Evolutionary conservation across 306 rosid species (phyloP).

Genomic region (Gleditsia sinensis): DNA sequence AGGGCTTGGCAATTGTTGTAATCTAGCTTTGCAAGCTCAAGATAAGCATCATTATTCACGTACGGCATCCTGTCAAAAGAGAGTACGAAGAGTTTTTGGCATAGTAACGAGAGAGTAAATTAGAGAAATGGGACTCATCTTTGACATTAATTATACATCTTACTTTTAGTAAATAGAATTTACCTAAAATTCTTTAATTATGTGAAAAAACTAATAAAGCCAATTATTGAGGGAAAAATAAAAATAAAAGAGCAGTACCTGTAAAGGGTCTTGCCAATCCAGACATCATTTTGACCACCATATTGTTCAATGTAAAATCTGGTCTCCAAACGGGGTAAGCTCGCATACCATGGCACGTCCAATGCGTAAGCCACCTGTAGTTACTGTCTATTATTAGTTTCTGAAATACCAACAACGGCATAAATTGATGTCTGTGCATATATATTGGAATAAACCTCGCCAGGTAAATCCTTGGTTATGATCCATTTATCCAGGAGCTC

Average conservation of each 20-base stretch:
- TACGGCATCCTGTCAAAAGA: constrained; percentile 59
- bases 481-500: constrained; percentile 89
- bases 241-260: constrained; percentile 44
- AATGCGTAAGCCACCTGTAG: constrained; percentile 73
- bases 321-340: constrained; percentile 76
- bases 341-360: constrained; percentile 89
- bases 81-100: background rate
- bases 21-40: constrained; percentile 84
- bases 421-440: no score
- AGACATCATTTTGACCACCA: constrained; percentile 77
- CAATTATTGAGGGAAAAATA: no score
- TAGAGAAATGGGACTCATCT: no score
- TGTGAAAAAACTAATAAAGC: no score
- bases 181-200: no score
- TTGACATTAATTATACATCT: no score
- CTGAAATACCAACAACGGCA: no score
- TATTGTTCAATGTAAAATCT: constrained; percentile 81
- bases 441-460: constrained; percentile 55
- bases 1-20: constrained; percentile 77
- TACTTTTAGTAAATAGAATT: no score
- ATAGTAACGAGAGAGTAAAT: no score
- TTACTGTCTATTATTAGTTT: background rate
- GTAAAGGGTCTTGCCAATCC: constrained; percentile 99
- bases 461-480: constrained; percentile 71
- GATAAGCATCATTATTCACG: constrained; percentile 70